Evolutionary conservation across 2,329 filamentous ascomycete species (phyloP), one percentile per base, ranked within the genome.

Genomic region (Exophiala sideris): DNA sequence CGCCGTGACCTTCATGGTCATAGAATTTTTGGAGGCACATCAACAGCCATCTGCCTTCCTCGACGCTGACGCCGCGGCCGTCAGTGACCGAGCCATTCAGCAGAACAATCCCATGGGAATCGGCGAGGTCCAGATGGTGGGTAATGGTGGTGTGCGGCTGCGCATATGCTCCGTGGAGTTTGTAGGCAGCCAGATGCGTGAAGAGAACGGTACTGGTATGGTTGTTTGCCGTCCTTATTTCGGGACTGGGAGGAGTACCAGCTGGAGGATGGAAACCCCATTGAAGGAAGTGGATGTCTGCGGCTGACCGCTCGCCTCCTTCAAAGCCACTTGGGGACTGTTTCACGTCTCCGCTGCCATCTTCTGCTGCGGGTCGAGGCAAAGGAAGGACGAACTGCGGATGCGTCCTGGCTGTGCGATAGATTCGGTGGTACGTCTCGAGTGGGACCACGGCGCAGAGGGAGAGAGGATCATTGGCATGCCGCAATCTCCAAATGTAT

Each of bases 1-100:
- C 76, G 59, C 83, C 82, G 35, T 63, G 62, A 14, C 86, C 83
- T 70, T 75, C 56, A 72, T 80, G 72, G 52, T 76, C 74, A 68
- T 99, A 99, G 71, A 99, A 99, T 67, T 90, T 85, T 77, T 99
- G 94, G 74, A 99, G 75, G 64, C 90, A 94, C 83, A 96, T 88
- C 46, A 95, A 78, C 64, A 99, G 73, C 86, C 89, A 96, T 71
- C 85, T 86, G n/a, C 88, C 91, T 67, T 96, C 88, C 49, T 91
- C 83, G 0, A 89, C 80, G 59, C 78, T 85, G 4, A 96, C 83
- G 3, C 92, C 91, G 10, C 85, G 77, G 29, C 86, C 86, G 56
- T 90, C 84, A 50, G 88, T 77, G 11, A 97, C 86, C 61, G 81
- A 79, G 0, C 94, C 94, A 67, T 94, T 88, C 77, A 96, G 86